These are phyloP conservation scores for Mucor racemosus DNA, from an alignment of 371 early-diverging fungal genomes.

Conservation along the genomic window DNA sequence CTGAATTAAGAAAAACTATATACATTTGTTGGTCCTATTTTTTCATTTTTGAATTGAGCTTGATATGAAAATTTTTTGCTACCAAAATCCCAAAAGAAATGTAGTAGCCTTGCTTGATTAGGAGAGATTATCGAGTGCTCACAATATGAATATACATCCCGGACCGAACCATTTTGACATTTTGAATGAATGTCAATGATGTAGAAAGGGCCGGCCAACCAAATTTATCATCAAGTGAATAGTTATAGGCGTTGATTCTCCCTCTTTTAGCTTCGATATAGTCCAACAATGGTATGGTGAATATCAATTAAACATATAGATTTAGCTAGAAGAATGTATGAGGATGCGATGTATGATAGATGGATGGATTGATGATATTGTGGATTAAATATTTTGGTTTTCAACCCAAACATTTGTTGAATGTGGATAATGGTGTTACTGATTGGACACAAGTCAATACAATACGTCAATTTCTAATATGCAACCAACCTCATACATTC, in stretches of 20 bases:
- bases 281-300: conserved; percentile 36
- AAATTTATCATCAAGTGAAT: conserved; percentile 21
- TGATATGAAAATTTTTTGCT: background rate
- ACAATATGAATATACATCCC: background rate
- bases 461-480: background rate
- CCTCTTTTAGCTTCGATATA: conserved; percentile 40
- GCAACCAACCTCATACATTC: background rate
- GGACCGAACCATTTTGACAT: background rate
- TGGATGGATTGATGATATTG: conserved; percentile 17
- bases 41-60: background rate
- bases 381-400: background rate
- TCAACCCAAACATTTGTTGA: background rate
- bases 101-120: no score
- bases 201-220: conserved; percentile 7
- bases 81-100: no score
- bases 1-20: background rate
- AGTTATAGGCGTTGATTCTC: conserved; percentile 18
- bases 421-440: background rate
- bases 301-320: conserved; percentile 3
- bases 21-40: background rate
- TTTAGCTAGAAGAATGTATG: background rate
- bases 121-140: no score
- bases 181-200: background rate
- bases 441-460: background rate
- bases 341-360: background rate